These are phyloP conservation scores for Fusarium sacchari DNA, from an alignment of 2,329 filamentous ascomycete species.

Conservation along the genomic window DNA sequence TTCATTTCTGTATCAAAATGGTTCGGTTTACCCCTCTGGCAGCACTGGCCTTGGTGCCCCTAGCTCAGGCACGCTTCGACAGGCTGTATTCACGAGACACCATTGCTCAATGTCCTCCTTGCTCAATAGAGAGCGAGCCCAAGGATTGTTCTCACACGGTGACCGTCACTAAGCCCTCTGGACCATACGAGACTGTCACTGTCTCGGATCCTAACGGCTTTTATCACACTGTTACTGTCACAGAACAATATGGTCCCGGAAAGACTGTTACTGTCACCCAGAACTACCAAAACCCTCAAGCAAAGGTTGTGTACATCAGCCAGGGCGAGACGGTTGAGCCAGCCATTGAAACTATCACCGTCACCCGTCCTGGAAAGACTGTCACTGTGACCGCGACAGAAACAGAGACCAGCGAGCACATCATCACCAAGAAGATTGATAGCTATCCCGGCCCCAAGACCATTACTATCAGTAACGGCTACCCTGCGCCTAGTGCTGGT, in stretches of 20 bases:
- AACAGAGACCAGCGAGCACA: conserved; percentile 33
- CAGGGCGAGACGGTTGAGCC: conserved; percentile 28
- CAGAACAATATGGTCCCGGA: conserved; percentile 12
- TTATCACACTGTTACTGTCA: conserved; percentile 32
- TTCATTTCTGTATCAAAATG: conserved; percentile 31
- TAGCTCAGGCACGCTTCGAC: conserved; percentile 43
- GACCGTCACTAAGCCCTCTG: conserved; percentile 41
- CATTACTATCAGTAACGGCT: conserved; percentile 18
- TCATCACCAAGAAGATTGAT: conserved; percentile 36
- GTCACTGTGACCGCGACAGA: conserved; percentile 39
- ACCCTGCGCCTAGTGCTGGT: conserved; percentile 18
- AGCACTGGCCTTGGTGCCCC: conserved; percentile 40
- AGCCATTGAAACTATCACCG: conserved; percentile 43
- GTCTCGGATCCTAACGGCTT: conserved; percentile 24
- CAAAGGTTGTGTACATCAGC: conserved; percentile 34
- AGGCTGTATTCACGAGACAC: conserved; percentile 31
- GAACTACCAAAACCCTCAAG: conserved; percentile 22
- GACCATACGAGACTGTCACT: conserved; percentile 27
- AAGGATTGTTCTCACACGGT: conserved; percentile 34
- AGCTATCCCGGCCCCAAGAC: conserved; percentile 31
- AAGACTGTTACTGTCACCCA: conserved; percentile 31
- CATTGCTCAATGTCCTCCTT: conserved; percentile 46
- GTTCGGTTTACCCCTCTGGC: conserved; percentile 41
- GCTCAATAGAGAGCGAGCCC: conserved; percentile 30
- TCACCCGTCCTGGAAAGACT: conserved; percentile 38